Conservation (phyloP, 495 filamentous ascomycete genomes). For the Aspergillus cavernicola region DNA sequence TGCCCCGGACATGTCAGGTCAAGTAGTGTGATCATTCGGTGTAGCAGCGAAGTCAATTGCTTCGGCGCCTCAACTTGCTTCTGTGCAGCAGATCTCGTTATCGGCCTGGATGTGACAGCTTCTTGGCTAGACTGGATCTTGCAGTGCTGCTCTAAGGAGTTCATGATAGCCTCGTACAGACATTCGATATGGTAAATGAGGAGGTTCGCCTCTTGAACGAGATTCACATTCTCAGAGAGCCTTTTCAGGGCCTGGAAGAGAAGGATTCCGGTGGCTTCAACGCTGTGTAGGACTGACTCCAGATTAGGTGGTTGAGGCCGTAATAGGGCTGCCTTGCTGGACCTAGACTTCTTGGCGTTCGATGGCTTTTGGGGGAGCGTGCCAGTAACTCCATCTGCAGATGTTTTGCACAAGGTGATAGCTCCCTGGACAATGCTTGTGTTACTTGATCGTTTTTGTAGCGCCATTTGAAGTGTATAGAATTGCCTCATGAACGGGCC, state of each 20-base stretch:
- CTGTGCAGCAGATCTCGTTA: too few species aligned
- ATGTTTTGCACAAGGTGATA: conserved; percentile 26
- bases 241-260: conserved; percentile 33
- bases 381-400: conserved; percentile 18
- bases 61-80: too few species aligned
- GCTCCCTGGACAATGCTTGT: conserved; percentile 21
- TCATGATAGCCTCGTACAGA: conserved; percentile 38
- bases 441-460: conserved; percentile 27
- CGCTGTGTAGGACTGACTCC: conserved; percentile 13
- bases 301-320: conserved; percentile 16
- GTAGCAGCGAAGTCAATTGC: conserved; percentile 24
- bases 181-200: conserved; percentile 38
- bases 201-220: conserved; percentile 16
- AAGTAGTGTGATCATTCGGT: conserved; percentile 27
- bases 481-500: conserved; percentile 33
- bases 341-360: neutral
- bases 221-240: conserved; percentile 19
- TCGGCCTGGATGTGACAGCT: too few species aligned
- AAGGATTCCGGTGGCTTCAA: conserved; percentile 24
- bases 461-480: conserved; percentile 27
- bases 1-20: conserved; percentile 23
- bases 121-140: conserved; percentile 14
- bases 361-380: conserved; percentile 9
- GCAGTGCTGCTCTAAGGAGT: conserved; percentile 29
- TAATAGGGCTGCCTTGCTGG: neutral